Evolutionary conservation across 1,284 basidiomycete genomes (phyloP).

Genomic region (Singerocomus inundabilis): DNA sequence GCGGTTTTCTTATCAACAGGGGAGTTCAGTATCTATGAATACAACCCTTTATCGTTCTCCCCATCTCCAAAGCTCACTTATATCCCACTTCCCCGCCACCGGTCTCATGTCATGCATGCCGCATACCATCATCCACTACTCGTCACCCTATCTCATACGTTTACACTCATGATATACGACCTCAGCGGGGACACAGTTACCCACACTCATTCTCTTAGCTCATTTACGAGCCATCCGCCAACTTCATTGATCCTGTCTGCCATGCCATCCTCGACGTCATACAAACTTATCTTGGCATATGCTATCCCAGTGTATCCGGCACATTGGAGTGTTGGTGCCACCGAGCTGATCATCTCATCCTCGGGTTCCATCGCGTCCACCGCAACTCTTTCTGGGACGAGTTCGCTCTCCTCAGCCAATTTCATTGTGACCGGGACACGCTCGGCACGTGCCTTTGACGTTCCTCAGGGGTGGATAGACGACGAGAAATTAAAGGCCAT

Average conservation of each 20-base stretch:
- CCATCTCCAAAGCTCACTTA: slow-evolving; percentile 48
- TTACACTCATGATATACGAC: slow-evolving; percentile 68
- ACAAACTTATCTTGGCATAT: slow-evolving; percentile 72
- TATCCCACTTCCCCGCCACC: slow-evolving; percentile 41
- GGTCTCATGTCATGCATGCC: slow-evolving; percentile 56
- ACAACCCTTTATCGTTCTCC: slow-evolving; percentile 44
- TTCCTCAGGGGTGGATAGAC: slow-evolving; percentile 71
- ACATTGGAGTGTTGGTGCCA: slow-evolving; percentile 78
- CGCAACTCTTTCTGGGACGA: slow-evolving; percentile 15
- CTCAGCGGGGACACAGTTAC: slow-evolving; percentile 48
- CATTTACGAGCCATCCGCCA: slow-evolving; percentile 73
- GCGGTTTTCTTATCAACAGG: slow-evolving; percentile 66
- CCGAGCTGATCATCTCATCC: slow-evolving; percentile 64
- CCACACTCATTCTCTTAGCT: slow-evolving; percentile 63
- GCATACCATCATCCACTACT: slow-evolving; percentile 77
- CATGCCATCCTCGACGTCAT: slow-evolving; percentile 51
- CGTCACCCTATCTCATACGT: slow-evolving; percentile 62
- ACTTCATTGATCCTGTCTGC: slow-evolving; percentile 66
- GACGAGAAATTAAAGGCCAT: slow-evolving; percentile 57
- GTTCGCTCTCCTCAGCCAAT: slow-evolving; percentile 20
- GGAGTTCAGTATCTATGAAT: slow-evolving; percentile 56
- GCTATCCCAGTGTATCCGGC: slow-evolving; percentile 73
- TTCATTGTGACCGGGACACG: slow-evolving; percentile 54
- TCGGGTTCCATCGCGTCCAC: slow-evolving; percentile 22
- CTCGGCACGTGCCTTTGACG: slow-evolving; percentile 63